A percentile compares a stretch with the other conserved stretches of the same genome.
Evolutionary conservation across 2,329 filamentous ascomycete genomes (phyloP).

Genomic region (Penicillium sp.): DNA sequence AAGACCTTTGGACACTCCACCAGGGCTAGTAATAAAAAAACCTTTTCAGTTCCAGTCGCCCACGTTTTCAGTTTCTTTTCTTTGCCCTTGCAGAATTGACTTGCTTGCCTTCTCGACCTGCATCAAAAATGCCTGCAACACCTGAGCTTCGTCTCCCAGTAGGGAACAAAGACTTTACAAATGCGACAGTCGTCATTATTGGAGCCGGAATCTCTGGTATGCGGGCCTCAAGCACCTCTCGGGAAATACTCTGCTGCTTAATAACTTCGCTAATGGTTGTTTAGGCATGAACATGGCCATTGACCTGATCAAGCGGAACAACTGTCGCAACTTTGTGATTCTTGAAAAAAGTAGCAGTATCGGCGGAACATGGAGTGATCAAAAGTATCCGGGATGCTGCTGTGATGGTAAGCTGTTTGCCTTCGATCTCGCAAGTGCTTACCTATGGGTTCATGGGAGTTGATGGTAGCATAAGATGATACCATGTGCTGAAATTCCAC

Average conservation of each 20-base stretch:
- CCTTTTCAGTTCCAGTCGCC: too few relatives aligned
- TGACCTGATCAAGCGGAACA: constrained; percentile 44
- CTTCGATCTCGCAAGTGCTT: not conserved
- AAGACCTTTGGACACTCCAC: too few relatives aligned
- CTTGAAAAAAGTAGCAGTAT: constrained; percentile 17
- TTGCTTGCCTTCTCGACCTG: too few relatives aligned
- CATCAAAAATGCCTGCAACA: constrained; percentile 4
- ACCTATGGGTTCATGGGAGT: too few relatives aligned
- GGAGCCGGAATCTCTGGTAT: constrained; percentile 50
- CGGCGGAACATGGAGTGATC: constrained; percentile 33
- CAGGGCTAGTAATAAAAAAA: too few relatives aligned
- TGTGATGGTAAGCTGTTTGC: constrained; percentile 40
- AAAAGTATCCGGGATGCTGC: constrained; percentile 53
- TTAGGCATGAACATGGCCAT: constrained; percentile 52
- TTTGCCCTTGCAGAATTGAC: too few relatives aligned
- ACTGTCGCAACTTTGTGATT: constrained; percentile 19
- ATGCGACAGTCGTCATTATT: constrained; percentile 53
- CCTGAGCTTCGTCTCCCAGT: constrained; percentile 15
- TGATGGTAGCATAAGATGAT: too few relatives aligned
- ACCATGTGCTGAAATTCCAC: not conserved
- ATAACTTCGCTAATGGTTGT: not conserved
- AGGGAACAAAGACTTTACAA: constrained; percentile 47
- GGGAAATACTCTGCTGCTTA: not conserved
- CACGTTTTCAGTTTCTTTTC: too few relatives aligned
- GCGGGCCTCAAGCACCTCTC: not conserved